Evolutionary conservation across 2,329 filamentous ascomycete genomes (phyloP).

Genomic region (Periglandula ipomoeae): DNA sequence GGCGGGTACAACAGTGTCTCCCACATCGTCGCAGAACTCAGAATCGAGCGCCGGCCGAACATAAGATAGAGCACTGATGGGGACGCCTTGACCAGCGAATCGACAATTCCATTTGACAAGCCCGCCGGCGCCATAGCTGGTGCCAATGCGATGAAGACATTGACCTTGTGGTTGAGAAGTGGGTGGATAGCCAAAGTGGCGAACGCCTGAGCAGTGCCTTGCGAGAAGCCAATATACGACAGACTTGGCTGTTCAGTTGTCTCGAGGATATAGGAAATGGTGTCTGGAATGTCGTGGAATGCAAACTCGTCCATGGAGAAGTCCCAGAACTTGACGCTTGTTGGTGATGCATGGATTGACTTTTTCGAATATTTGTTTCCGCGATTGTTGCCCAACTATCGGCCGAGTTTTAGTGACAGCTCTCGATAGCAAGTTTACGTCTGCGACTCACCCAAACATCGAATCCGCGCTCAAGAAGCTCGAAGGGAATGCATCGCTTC

Average conservation of each 20-base stretch:
- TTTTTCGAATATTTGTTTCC: constrained; percentile 99
- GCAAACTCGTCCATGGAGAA: constrained; percentile 99
- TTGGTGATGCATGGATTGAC: constrained; percentile 66
- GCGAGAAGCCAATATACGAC: constrained; percentile 95
- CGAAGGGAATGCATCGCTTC: constrained; percentile 78
- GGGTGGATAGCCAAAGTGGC: constrained; percentile 89
- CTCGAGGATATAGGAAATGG: constrained; percentile 81
- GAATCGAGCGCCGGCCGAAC: constrained; percentile 83
- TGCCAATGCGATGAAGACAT: constrained; percentile 91
- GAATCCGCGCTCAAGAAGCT: constrained; percentile 81
- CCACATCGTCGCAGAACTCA: constrained; percentile 94
- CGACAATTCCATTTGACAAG: constrained; percentile 80
- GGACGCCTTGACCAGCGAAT: constrained; percentile 86
- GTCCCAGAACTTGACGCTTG: constrained; percentile 78
- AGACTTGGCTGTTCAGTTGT: constrained; percentile 75
- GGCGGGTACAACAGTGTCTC: constrained; percentile 91
- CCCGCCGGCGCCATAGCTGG: constrained; percentile 95
- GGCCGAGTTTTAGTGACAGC: neutral
- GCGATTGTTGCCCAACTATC: constrained; percentile 83
- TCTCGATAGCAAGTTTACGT: too few species aligned
- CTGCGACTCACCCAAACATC: constrained; percentile 89
- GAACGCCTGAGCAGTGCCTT: constrained; percentile 95
- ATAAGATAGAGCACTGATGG: constrained; percentile 87
- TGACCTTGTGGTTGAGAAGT: constrained; percentile 81
- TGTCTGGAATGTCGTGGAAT: constrained; percentile 93